Evolutionary conservation across 2,329 filamentous ascomycete genomes (phyloP).

Genomic region (Graphilbum ipis-grandicollis): DNA sequence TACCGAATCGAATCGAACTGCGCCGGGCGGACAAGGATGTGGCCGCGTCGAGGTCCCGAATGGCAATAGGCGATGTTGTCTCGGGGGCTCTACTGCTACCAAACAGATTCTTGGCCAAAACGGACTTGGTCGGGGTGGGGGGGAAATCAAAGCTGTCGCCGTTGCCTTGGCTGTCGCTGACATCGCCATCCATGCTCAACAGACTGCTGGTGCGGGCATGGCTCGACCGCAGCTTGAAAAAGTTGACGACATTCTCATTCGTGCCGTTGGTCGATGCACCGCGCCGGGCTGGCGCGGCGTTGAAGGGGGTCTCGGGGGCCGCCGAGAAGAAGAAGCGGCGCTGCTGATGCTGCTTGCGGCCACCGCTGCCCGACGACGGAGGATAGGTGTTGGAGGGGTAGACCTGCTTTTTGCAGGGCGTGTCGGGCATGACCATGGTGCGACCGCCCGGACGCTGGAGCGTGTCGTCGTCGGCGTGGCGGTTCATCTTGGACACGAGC

Average conservation of each 20-base stretch:
- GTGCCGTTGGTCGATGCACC: slow-evolving; percentile 17
- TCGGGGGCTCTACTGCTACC: slow-evolving; percentile 7
- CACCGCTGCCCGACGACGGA: slow-evolving; percentile 39
- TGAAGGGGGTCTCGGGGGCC: slow-evolving; percentile 68
- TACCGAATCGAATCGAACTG: not conserved
- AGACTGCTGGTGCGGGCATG: slow-evolving; percentile 48
- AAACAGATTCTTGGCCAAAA: slow-evolving; percentile 20
- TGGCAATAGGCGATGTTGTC: slow-evolving; percentile 9
- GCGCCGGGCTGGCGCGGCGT: slow-evolving; percentile 29
- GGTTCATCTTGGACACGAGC: slow-evolving; percentile 85
- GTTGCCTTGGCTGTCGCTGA: slow-evolving; percentile 17
- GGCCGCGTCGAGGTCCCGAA: slow-evolving; percentile 3
- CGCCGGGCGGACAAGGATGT: not conserved
- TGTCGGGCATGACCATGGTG: slow-evolving; percentile 73
- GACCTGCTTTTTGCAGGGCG: slow-evolving; percentile 78
- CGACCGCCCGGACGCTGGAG: slow-evolving; percentile 27
- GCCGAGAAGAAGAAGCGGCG: slow-evolving; percentile 46
- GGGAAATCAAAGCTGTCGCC: slow-evolving; percentile 53
- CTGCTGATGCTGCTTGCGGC: slow-evolving; percentile 38
- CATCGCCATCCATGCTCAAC: slow-evolving; percentile 62
- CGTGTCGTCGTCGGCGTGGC: slow-evolving; percentile 53
- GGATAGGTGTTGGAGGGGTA: slow-evolving; percentile 53
- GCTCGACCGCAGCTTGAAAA: slow-evolving; percentile 40
- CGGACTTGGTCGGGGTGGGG: slow-evolving; percentile 79
- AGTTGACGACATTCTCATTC: slow-evolving; percentile 32